Percentiles rank a stretch among this genome's conserved stretches.
These are phyloP conservation scores for Lindgomyces ingoldianus DNA, from an alignment of 495 filamentous ascomycete species.

Conservation along the genomic window DNA sequence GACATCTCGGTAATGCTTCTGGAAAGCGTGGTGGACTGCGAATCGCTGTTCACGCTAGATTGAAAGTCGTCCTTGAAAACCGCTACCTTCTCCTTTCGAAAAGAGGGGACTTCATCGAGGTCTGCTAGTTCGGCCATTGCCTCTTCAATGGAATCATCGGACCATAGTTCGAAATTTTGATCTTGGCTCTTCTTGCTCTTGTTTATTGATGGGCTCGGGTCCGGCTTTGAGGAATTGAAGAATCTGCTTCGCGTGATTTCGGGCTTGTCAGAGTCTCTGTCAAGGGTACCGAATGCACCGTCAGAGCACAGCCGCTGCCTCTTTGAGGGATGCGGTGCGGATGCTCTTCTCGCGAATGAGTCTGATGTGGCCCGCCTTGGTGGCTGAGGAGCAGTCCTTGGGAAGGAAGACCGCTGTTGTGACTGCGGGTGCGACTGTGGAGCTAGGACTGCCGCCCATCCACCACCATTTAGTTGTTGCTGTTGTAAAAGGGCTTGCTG, in stretches of 20 bases:
- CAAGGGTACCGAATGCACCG: constrained; percentile 41
- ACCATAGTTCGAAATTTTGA: constrained; percentile 58
- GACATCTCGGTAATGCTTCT: constrained; percentile 13
- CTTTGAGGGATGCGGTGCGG: constrained; percentile 57
- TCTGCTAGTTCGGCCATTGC: constrained; percentile 58
- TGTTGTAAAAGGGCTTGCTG: constrained; percentile 62
- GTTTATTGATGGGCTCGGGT: constrained; percentile 54
- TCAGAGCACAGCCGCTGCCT: constrained; percentile 64
- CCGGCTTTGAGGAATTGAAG: constrained; percentile 50
- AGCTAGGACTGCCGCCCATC: constrained; percentile 50
- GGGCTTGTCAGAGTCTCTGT: constrained; percentile 37
- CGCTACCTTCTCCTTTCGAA: constrained; percentile 41
- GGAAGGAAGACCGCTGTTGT: constrained; percentile 45
- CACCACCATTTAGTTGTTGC: constrained; percentile 45
- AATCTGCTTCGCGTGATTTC: constrained; percentile 57
- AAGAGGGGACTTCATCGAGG: constrained; percentile 38
- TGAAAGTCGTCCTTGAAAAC: constrained; percentile 36
- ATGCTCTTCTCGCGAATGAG: constrained; percentile 28
- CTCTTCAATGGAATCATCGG: constrained; percentile 67
- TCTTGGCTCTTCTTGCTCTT: constrained; percentile 53
- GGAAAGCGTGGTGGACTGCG: constrained; percentile 21
- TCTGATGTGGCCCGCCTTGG: constrained; percentile 28
- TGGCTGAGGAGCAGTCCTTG: constrained; percentile 45
- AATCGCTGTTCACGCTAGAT: constrained; percentile 1
- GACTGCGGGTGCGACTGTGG: constrained; percentile 28